Evolutionary conservation across 176 grass and related monocot species (phyloP).

Genomic region (Aegilops sharonensis): DNA sequence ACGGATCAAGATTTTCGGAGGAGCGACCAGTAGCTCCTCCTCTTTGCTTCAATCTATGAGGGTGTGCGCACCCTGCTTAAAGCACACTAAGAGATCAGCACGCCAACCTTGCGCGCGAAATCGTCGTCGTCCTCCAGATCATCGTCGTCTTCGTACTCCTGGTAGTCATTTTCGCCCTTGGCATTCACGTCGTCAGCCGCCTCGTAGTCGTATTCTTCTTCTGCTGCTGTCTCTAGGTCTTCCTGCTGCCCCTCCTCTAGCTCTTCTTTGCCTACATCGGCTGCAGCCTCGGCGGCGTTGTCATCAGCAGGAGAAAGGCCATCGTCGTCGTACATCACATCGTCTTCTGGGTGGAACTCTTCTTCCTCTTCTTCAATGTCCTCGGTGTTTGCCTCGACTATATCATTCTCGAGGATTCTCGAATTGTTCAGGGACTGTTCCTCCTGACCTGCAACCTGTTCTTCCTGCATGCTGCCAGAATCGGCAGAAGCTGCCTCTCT

Average conservation of each 20-base stretch:
- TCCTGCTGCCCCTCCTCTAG: constrained; percentile 29
- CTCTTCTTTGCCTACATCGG: constrained; percentile 10
- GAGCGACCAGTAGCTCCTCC: neutral
- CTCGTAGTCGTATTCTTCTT: constrained; percentile 41
- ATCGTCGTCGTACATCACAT: constrained; percentile 24
- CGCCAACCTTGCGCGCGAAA: constrained; percentile 46
- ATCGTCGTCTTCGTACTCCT: constrained; percentile 51
- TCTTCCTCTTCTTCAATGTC: constrained; percentile 44
- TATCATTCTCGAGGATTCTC: neutral
- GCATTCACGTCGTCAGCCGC: constrained; percentile 22
- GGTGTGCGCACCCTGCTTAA: neutral
- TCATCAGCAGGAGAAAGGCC: constrained; percentile 10
- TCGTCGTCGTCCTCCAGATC: constrained; percentile 55
- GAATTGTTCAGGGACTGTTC: constrained; percentile 16
- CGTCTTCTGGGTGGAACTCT: constrained; percentile 33
- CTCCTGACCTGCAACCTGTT: neutral
- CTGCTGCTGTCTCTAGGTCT: constrained; percentile 14
- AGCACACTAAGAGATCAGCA: constrained; percentile 39
- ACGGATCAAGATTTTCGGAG: constrained; percentile 20
- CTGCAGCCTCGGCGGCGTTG: neutral
- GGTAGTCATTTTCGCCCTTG: constrained; percentile 43
- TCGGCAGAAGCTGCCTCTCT: constrained; percentile 18
- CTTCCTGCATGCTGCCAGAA: constrained; percentile 25
- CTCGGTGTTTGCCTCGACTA: neutral
- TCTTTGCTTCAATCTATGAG: neutral